These are phyloP conservation scores for Astrothelium subdiscretum DNA, from an alignment of 495 filamentous ascomycete genomes.

Conservation along the genomic window DNA sequence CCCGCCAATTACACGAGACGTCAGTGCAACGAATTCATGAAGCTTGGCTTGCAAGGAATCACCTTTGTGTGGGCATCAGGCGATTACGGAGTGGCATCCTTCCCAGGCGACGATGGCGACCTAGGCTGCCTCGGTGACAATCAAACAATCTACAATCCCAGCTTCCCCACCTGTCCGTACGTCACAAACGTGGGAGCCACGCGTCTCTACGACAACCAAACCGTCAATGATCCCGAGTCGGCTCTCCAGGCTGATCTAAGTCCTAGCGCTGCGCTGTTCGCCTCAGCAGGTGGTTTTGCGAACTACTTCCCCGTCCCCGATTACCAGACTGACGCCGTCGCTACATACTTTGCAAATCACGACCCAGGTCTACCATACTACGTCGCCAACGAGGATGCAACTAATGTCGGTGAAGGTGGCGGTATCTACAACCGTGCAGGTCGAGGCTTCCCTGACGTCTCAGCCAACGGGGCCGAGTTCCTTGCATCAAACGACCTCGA, in stretches of 20 bases:
- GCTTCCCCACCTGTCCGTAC: conserved; percentile 10
- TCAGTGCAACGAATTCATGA: conserved; percentile 21
- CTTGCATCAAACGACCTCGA: not conserved
- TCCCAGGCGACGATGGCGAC: not conserved
- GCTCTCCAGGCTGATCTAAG: not conserved
- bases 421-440: conserved; percentile 40
- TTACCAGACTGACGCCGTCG: conserved; percentile 41
- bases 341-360: conserved; percentile 49
- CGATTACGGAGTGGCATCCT: conserved; percentile 15
- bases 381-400: conserved; percentile 29
- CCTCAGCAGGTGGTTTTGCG: not conserved
- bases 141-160: conserved; percentile 14
- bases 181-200: conserved; percentile 11
- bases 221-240: conserved; percentile 9
- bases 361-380: conserved; percentile 42
- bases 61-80: conserved; percentile 11
- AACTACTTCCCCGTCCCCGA: not conserved
- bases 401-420: conserved; percentile 18
- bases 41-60: conserved; percentile 18
- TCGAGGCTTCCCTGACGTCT: conserved; percentile 54
- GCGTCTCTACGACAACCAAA: conserved; percentile 8
- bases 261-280: conserved; percentile 16
- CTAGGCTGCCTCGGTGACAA: conserved; percentile 11
- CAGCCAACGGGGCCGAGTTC: conserved; percentile 31
- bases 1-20: conserved; percentile 6